phyloP scores from a whole-genome alignment of 1,284 basidiomycete genomes.

The Rhodotorula sp. region DNA sequence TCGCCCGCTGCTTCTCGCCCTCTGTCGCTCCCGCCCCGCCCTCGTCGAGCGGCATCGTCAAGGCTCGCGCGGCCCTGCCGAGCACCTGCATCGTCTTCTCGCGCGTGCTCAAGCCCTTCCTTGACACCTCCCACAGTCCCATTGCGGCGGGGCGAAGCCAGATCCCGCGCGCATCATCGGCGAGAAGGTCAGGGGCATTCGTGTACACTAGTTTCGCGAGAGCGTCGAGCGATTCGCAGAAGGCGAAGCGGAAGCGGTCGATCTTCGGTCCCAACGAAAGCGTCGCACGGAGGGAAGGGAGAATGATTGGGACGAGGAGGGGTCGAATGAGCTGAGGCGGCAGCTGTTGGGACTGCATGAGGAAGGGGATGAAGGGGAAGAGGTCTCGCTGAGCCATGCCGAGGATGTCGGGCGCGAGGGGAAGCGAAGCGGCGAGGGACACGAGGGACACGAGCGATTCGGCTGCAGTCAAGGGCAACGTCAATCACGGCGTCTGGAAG shows the following conservation, averaged over 20 bases:
- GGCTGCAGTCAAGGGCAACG: not conserved
- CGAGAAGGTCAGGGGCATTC: not conserved
- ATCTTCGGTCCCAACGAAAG: conserved; percentile 17
- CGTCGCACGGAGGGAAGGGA: not conserved
- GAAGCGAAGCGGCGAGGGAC: conserved; percentile 6
- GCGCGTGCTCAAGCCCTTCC: conserved; percentile 19
- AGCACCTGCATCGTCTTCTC: conserved; percentile 13
- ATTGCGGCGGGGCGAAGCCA: conserved; percentile 17
- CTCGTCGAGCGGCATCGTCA: conserved; percentile 6
- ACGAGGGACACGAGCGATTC: conserved; percentile 12
- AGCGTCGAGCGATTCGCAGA: conserved; percentile 23
- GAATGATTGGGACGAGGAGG: conserved; percentile 2
- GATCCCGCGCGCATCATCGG: not conserved
- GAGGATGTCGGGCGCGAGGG: conserved; percentile 2
- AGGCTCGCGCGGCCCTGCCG: conserved; percentile 6
- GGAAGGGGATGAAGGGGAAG: conserved; percentile 35
- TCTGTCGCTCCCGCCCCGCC: not conserved
- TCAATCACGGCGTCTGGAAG: not conserved
- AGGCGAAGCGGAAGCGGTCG: conserved; percentile 24
- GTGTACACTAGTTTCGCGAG: conserved; percentile 8
- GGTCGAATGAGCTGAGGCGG: conserved; percentile 3
- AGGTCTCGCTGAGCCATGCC: conserved; percentile 25
- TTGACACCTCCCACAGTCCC: conserved; percentile 34
- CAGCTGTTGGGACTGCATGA: conserved; percentile 13
- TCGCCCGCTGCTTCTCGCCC: conserved; percentile 9